Conservation (phyloP, 2,329 filamentous ascomycete genomes). For the Aschersonia sp. region DNA sequence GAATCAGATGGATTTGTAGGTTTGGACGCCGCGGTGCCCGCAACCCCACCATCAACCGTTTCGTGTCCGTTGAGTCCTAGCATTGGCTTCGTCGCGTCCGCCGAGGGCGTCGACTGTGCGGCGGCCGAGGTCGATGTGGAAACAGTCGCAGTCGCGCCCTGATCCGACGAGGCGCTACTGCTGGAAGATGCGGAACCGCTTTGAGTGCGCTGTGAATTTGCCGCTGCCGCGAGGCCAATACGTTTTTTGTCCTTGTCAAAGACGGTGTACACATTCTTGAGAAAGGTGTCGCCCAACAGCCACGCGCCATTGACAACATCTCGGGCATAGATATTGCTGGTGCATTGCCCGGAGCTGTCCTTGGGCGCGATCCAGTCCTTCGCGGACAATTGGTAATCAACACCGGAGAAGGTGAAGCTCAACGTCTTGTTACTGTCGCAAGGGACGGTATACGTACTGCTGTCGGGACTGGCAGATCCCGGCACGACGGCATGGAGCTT, state of each 20-base stretch:
- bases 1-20: conserved; percentile 4
- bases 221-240: conserved; percentile 27
- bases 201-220: background rate
- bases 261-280: conserved; percentile 81
- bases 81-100: background rate
- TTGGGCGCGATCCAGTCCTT: conserved; percentile 54
- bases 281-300: conserved; percentile 74
- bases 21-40: background rate
- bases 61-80: conserved; percentile 11
- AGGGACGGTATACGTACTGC: conserved; percentile 55
- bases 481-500: conserved; percentile 55
- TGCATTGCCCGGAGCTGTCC: conserved; percentile 32
- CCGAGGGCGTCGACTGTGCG: background rate
- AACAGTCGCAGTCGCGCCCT: background rate
- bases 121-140: background rate
- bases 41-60: background rate
- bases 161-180: background rate
- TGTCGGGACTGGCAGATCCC: conserved; percentile 40
- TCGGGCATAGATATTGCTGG: conserved; percentile 62
- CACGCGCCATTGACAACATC: conserved; percentile 53
- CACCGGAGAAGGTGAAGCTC: conserved; percentile 52
- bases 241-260: conserved; percentile 61
- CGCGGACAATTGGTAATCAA: conserved; percentile 50
- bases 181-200: background rate
- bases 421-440: conserved; percentile 51